Conservation (phyloP, 495 filamentous ascomycete species). For the Penicillium paradoxum region DNA sequence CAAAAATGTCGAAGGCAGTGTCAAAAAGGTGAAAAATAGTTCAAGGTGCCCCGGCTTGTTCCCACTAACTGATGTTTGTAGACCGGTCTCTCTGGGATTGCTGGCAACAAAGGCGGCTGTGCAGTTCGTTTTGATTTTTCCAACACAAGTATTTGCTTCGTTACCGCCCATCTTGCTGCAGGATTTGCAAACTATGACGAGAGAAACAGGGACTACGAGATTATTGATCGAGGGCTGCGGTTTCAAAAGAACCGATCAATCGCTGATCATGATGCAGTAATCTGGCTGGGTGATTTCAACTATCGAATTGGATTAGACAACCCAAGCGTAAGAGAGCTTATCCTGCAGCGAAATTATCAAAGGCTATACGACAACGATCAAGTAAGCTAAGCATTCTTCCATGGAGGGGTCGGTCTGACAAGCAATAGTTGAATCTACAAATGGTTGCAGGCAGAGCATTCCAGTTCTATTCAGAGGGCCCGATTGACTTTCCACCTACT, state of each 20-base stretch:
- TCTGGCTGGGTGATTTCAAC: conserved; percentile 99
- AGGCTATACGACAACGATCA: conserved; percentile 91
- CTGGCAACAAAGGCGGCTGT: conserved; percentile 96
- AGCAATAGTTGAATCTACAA: conserved; percentile 77
- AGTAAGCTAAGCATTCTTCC: conserved; percentile 35
- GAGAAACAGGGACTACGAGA: conserved; percentile 85
- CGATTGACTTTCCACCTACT: conserved; percentile 81
- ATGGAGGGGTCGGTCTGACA: conserved; percentile 5
- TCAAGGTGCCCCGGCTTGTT: too few species aligned
- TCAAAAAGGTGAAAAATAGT: conserved; percentile 88
- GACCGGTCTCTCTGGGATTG: conserved; percentile 95
- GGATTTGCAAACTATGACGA: conserved; percentile 98
- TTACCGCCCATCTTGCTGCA: conserved; percentile 94
- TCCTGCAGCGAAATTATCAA: conserved; percentile 64
- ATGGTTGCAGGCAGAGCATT: conserved; percentile 91
- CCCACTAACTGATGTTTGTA: conserved; percentile 29
- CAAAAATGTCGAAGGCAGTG: conserved; percentile 92
- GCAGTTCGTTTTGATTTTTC: conserved; percentile 94
- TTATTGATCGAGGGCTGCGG: conserved; percentile 78
- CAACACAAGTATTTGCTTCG: conserved; percentile 90
- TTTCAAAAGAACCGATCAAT: conserved; percentile 89
- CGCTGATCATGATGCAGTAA: conserved; percentile 87
- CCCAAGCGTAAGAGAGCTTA: conserved; percentile 70
- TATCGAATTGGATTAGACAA: conserved; percentile 87
- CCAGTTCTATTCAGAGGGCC: conserved; percentile 82